Conservation (phyloP, 306 rosid species). For the Dalbergia oliveri region DNA sequence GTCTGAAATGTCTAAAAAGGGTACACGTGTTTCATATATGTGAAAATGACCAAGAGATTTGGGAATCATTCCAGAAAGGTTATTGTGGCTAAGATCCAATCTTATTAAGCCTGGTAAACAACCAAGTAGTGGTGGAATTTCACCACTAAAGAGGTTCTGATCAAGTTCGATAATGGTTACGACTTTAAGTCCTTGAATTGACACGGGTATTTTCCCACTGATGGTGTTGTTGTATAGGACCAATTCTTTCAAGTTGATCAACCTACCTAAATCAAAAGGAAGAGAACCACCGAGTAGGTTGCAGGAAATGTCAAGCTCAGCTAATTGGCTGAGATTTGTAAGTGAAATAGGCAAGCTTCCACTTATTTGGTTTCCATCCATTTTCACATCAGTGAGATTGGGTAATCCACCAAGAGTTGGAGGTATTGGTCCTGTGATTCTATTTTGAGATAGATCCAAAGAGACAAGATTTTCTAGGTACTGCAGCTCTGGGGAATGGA, state of each 20-base stretch:
- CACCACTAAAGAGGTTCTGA: not conserved
- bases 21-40: no score
- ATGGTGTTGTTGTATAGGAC: not conserved
- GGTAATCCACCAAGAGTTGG: no score
- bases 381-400: no score
- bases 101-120: not conserved
- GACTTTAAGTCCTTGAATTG: not conserved
- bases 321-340: not conserved
- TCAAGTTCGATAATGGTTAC: not conserved
- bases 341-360: not conserved
- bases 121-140: conserved; percentile 2
- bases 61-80: not conserved
- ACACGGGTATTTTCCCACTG: not conserved
- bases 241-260: not conserved
- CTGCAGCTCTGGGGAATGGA: not conserved
- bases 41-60: no score
- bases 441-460: not conserved
- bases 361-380: not conserved
- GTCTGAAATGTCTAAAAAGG: not conserved
- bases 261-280: not conserved
- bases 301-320: not conserved
- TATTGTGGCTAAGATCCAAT: not conserved
- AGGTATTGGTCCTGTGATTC: no score
- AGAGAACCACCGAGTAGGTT: not conserved
- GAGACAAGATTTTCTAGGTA: not conserved